Percentiles rank a stretch among this genome's conserved stretches.
These are phyloP conservation scores for Heracleum sosnowskyi DNA, from an alignment of 129 eudicot genomes.

Conservation along the genomic window DNA sequence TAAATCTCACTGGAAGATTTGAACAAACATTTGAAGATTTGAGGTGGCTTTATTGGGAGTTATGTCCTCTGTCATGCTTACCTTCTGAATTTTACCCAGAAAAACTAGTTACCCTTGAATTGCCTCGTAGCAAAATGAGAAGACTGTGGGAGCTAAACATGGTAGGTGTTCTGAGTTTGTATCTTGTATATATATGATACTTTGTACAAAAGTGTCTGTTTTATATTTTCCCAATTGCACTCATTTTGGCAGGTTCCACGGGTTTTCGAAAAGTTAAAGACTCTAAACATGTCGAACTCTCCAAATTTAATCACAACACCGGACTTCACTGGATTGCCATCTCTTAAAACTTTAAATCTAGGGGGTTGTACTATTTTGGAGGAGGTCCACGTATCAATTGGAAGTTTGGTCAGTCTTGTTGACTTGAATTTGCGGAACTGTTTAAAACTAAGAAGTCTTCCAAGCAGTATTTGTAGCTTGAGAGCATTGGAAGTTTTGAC, in stretches of 20 bases:
- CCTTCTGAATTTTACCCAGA: neutral
- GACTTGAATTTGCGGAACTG: conserved; percentile 14
- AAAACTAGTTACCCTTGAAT: neutral
- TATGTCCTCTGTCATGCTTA: neutral
- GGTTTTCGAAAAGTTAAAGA: conserved; percentile 8
- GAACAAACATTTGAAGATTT: neutral
- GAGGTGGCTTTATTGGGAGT: neutral
- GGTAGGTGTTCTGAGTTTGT: neutral
- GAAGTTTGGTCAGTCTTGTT: conserved; percentile 15
- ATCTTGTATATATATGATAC: neutral
- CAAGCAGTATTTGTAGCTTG: conserved; percentile 3
- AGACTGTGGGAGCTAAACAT: neutral
- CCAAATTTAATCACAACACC: neutral
- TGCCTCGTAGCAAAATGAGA: neutral
- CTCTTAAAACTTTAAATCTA: conserved; percentile 13
- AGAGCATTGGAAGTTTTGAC: conserved; percentile 10
- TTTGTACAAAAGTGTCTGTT: neutral
- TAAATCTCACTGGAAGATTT: neutral
- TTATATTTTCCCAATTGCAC: neutral
- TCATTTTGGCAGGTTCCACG: conserved; percentile 1
- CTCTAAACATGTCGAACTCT: conserved; percentile 16
- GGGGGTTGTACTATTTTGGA: neutral
- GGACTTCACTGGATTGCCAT: conserved; percentile 12
- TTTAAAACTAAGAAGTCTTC: neutral
- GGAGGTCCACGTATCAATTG: conserved; percentile 16